Evolutionary conservation across 768 basidiomycete genomes (phyloP).

Genomic region (Exidia glandulosa): DNA sequence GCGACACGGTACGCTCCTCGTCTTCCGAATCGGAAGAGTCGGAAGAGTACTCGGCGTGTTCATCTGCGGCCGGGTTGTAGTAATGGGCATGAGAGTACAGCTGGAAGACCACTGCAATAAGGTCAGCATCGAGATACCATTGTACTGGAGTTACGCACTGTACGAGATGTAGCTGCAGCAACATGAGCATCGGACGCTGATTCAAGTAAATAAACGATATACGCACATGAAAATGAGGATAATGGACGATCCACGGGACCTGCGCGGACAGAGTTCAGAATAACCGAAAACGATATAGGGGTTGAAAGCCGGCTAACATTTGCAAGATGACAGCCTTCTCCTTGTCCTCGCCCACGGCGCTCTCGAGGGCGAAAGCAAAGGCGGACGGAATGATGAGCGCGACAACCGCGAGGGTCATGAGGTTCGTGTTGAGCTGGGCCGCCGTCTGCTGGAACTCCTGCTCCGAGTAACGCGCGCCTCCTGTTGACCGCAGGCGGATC

Average conservation of each 20-base stretch:
- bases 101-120: slow-evolving; percentile 35
- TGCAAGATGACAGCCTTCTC: slow-evolving; percentile 25
- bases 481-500: no score
- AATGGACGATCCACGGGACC: slow-evolving; percentile 38
- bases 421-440: slow-evolving; percentile 25
- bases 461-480: slow-evolving; percentile 37
- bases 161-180: slow-evolving; percentile 19
- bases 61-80: slow-evolving; percentile 21
- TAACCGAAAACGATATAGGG: slow-evolving; percentile 29
- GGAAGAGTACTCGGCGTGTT: slow-evolving; percentile 11
- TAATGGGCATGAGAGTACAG: slow-evolving; percentile 41
- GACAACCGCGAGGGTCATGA: slow-evolving; percentile 25
- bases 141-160: no score
- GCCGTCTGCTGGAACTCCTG: slow-evolving; percentile 45
- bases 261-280: slow-evolving; percentile 32
- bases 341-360: slow-evolving; percentile 9
- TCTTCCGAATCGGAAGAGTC: no score
- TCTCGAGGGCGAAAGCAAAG: slow-evolving; percentile 22
- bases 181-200: no score
- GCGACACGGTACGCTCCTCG: no score
- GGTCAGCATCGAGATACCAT: no score
- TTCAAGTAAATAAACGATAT: no score
- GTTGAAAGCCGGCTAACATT: slow-evolving; percentile 24
- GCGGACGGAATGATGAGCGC: slow-evolving; percentile 26
- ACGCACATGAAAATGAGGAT: slow-evolving; percentile 36